Percentiles rank a stretch among this genome's conserved stretches.
These are phyloP conservation scores for Cladosporium austrohemisphaericum DNA, from an alignment of 2,329 filamentous ascomycete genomes.

Conservation along the genomic window DNA sequence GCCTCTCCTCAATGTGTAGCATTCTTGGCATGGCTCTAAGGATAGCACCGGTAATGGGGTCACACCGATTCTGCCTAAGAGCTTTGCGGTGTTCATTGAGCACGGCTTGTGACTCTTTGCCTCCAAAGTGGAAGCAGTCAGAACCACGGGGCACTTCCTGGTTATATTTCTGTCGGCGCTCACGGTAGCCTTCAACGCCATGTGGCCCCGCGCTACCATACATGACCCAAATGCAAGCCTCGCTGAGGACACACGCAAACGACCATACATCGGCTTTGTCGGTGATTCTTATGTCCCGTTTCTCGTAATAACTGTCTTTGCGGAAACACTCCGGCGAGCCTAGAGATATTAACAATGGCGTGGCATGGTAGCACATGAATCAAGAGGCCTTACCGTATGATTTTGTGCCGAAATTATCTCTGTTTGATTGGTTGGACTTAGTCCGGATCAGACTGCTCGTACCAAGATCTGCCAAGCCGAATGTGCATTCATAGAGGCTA, in stretches of 20 bases:
- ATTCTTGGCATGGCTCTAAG: neutral
- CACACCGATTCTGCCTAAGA: neutral
- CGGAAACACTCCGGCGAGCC: slow-evolving; percentile 31
- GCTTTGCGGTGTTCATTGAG: neutral
- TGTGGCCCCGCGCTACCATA: slow-evolving; percentile 23
- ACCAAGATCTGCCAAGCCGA: slow-evolving; percentile 34
- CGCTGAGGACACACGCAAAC: slow-evolving; percentile 34
- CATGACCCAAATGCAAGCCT: slow-evolving; percentile 26
- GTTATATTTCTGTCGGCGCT: neutral
- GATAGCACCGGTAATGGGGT: neutral
- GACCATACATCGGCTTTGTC: slow-evolving; percentile 33
- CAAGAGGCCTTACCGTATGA: slow-evolving; percentile 7
- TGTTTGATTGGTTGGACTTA: neutral
- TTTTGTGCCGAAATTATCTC: slow-evolving; percentile 6
- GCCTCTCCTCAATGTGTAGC: neutral
- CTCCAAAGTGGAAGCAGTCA: slow-evolving; percentile 1
- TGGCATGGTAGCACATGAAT: too few relatives aligned
- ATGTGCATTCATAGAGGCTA: slow-evolving; percentile 17
- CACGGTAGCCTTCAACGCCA: slow-evolving; percentile 14
- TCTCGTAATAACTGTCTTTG: slow-evolving; percentile 8
- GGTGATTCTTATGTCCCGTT: slow-evolving; percentile 13
- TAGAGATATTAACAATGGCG: too few relatives aligned
- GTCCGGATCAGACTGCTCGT: slow-evolving; percentile 8
- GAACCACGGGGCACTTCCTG: neutral
- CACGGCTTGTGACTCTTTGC: neutral